phyloP scores from a whole-genome alignment of 2,329 filamentous ascomycete species.

The Amesomyces nigricolor region DNA sequence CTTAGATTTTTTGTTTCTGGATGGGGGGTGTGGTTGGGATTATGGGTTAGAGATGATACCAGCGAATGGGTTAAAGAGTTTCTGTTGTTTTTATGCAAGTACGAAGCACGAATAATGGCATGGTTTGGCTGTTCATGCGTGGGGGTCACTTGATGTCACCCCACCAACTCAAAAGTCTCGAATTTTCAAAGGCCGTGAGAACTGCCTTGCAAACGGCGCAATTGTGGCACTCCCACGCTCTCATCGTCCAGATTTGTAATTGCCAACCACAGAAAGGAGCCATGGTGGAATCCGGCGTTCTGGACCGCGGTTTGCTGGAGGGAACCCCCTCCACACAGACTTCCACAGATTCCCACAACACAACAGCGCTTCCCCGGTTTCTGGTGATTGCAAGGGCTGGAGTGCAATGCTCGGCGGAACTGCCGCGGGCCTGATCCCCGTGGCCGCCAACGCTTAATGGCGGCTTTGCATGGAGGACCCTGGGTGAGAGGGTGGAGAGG shows the following conservation, averaged over 20 bases:
- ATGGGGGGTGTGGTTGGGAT: background rate
- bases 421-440: background rate
- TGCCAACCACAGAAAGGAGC: background rate
- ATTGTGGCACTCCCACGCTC: no score
- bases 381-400: background rate
- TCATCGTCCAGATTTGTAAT: background rate
- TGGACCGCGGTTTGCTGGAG: background rate
- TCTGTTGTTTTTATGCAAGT: background rate
- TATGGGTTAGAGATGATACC: background rate
- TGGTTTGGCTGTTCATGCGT: no score
- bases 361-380: slow-evolving; percentile 4
- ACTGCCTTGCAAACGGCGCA: no score
- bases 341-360: background rate
- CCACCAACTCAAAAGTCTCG: no score
- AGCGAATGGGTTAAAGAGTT: background rate
- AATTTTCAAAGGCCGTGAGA: no score
- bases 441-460: background rate
- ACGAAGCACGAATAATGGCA: no score
- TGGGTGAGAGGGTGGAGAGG: background rate
- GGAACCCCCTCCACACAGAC: background rate
- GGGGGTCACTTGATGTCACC: background rate
- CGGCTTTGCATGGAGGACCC: background rate
- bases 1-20: background rate
- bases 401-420: background rate
- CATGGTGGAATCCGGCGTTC: background rate